Conservation (phyloP, 2,329 filamentous ascomycete species). For the Penicillium psychrosexuale region DNA sequence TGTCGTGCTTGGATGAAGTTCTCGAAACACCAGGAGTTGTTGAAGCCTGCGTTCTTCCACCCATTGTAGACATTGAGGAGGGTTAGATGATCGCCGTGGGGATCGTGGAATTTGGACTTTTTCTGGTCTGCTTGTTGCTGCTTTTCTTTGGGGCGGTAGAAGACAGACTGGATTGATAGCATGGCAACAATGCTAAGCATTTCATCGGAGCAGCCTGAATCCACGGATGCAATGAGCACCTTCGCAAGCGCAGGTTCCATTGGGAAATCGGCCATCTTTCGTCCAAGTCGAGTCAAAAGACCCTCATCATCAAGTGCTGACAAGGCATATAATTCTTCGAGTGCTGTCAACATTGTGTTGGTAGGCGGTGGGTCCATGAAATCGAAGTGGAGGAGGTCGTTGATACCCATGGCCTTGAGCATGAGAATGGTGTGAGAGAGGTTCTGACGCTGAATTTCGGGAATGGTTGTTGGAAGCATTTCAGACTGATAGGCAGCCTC, state of each 20-base stretch:
- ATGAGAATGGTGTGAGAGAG: conserved; percentile 89
- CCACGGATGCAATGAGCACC: conserved; percentile 80
- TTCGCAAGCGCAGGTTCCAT: conserved; percentile 95
- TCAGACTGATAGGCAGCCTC: conserved; percentile 94
- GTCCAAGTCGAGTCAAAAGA: conserved; percentile 80
- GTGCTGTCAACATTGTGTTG: conserved; percentile 93
- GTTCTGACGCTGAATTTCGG: conserved; percentile 95
- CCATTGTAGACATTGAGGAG: conserved; percentile 94
- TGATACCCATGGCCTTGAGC: conserved; percentile 99
- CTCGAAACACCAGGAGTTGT: conserved; percentile 90
- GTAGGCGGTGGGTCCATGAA: conserved; percentile 99
- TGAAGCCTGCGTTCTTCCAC: conserved; percentile 85
- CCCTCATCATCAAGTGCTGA: conserved; percentile 94
- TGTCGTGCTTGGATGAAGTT: conserved; percentile 93
- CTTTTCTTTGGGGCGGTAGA: conserved; percentile 96
- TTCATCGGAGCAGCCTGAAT: conserved; percentile 87
- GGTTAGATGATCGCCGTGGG: conserved; percentile 89
- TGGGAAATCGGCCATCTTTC: conserved; percentile 98
- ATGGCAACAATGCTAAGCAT: conserved; percentile 92
- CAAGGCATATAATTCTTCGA: conserved; percentile 92
- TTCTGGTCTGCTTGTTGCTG: conserved; percentile 95
- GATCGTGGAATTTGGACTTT: conserved; percentile 95
- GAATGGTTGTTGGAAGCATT: conserved; percentile 93
- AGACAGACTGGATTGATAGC: conserved; percentile 81
- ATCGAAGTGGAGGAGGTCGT: conserved; percentile 93